Evolutionary conservation across 805 yeast species (phyloP).

Genomic region (Cyberlindnera suaveolens): DNA sequence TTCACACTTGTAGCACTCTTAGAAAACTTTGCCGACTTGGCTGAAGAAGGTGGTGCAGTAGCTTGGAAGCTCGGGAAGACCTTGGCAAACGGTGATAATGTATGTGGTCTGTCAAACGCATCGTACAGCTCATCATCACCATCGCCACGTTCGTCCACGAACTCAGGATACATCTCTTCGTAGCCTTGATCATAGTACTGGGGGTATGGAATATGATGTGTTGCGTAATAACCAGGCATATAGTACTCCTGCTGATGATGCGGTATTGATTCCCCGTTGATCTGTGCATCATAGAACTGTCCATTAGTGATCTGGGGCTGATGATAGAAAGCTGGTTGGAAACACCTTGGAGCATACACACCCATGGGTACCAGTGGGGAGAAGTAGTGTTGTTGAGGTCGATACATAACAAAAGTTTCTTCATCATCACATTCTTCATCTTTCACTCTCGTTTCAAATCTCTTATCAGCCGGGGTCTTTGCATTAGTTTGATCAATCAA

Average conservation of each 20-base stretch:
- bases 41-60: slow-evolving; percentile 21
- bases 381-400: not conserved
- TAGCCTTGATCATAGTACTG: slow-evolving; percentile 1
- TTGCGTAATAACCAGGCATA: not conserved
- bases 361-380: not conserved
- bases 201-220: slow-evolving; percentile 3
- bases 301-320: slow-evolving; percentile 21
- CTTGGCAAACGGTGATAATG: slow-evolving; percentile 19
- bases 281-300: slow-evolving; percentile 21
- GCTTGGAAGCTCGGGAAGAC: slow-evolving; percentile 25
- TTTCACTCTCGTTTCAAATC: slow-evolving; percentile 11
- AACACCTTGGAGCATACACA: not conserved
- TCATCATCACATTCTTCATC: slow-evolving; percentile 4
- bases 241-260: slow-evolving; percentile 4
- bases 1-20: slow-evolving; percentile 2
- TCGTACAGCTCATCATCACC: slow-evolving; percentile 13
- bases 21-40: slow-evolving; percentile 9
- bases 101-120: slow-evolving; percentile 3
- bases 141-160: not conserved
- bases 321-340: slow-evolving; percentile 1
- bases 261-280: slow-evolving; percentile 9
- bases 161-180: not conserved
- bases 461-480: slow-evolving; percentile 27
- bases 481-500: slow-evolving; percentile 47
- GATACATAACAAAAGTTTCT: slow-evolving; percentile 5